phyloP scores from a whole-genome alignment of 768 basidiomycete genomes.

The Termitomyces sp. region DNA sequence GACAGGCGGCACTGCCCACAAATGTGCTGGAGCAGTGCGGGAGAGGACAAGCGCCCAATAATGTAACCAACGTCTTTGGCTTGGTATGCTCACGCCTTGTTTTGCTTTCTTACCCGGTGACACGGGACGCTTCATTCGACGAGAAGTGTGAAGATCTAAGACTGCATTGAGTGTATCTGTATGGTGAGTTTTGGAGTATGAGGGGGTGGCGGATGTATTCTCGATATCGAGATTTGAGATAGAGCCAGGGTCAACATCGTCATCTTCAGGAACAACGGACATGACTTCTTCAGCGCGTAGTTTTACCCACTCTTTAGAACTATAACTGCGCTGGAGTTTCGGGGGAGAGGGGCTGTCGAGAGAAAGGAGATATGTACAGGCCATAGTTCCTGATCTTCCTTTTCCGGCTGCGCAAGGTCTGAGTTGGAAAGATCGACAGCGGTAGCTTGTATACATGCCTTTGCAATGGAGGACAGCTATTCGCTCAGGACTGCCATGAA shows the following conservation, averaged over 20 bases:
- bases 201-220: background rate
- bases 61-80: conserved; percentile 72
- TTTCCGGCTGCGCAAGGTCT: conserved; percentile 54
- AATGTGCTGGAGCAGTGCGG: conserved; percentile 44
- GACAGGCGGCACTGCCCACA: conserved; percentile 34
- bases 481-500: conserved; percentile 55
- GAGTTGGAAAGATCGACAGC: background rate
- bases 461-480: conserved; percentile 87
- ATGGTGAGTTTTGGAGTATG: conserved; percentile 19
- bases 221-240: background rate
- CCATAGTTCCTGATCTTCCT: conserved; percentile 82
- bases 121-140: conserved; percentile 54
- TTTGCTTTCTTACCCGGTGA: conserved; percentile 26
- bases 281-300: conserved; percentile 45
- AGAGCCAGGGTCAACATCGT: conserved; percentile 16
- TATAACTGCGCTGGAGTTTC: conserved; percentile 39
- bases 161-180: conserved; percentile 46
- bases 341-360: conserved; percentile 45
- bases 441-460: conserved; percentile 36
- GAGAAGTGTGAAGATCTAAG: conserved; percentile 63
- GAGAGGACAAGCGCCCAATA: conserved; percentile 73
- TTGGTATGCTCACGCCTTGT: conserved; percentile 76
- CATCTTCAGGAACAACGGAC: conserved; percentile 41
- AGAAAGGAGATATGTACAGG: conserved; percentile 76
- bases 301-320: conserved; percentile 43